These are phyloP conservation scores for Ustilago hordei DNA, from an alignment of 1,284 basidiomycete species.

Conservation along the genomic window DNA sequence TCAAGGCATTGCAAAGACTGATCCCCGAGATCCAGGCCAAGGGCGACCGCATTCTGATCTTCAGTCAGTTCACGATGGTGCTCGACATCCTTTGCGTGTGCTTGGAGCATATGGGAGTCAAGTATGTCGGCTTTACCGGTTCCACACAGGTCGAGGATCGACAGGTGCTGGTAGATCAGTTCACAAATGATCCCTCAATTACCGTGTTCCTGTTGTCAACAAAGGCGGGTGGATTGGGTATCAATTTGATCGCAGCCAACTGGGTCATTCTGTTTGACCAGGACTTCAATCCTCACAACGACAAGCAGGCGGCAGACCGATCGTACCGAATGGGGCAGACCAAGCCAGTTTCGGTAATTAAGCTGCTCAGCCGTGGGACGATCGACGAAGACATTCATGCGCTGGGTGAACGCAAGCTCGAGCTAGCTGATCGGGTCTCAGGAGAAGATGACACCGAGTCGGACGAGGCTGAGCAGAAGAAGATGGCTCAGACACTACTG, in stretches of 20 bases:
- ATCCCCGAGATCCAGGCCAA: conserved; percentile 79
- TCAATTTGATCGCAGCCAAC: conserved; percentile 77
- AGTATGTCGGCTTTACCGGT: conserved; percentile 90
- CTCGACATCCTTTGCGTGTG: conserved; percentile 83
- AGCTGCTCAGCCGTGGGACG: conserved; percentile 89
- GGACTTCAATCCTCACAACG: conserved; percentile 77
- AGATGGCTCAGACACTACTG: conserved; percentile 53
- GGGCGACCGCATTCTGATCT: conserved; percentile 87
- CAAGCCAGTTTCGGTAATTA: conserved; percentile 87
- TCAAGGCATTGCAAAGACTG: conserved; percentile 80
- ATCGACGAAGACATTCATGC: conserved; percentile 76
- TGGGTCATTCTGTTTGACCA: conserved; percentile 81
- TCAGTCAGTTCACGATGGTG: conserved; percentile 77
- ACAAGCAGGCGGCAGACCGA: conserved; percentile 95
- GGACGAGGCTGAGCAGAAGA: conserved; percentile 55
- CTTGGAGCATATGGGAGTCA: conserved; percentile 80
- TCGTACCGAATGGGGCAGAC: conserved; percentile 98
- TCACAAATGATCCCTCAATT: conserved; percentile 92
- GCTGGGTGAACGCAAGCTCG: conserved; percentile 59
- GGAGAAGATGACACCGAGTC: conserved; percentile 57
- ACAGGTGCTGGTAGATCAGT: conserved; percentile 93
- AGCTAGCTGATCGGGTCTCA: conserved; percentile 64
- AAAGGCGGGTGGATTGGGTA: conserved; percentile 80
- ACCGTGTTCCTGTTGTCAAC: conserved; percentile 93
- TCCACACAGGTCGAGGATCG: conserved; percentile 93